Base-by-base conservation (phyloP, 2,329 filamentous ascomycete species). In the Paecilomyces dactylethromorphus region DNA sequence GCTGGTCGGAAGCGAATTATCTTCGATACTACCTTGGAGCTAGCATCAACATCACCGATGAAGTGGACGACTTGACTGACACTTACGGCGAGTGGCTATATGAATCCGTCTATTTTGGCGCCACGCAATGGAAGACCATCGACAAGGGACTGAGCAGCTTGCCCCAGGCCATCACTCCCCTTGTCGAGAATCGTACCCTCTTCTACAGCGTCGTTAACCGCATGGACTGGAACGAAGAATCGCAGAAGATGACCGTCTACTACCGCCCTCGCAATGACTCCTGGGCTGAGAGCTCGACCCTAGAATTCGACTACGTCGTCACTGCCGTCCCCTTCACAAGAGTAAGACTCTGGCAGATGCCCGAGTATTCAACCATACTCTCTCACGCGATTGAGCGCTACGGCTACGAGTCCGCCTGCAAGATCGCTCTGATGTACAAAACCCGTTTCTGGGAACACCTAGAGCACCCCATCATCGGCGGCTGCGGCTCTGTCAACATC, bases 361-460 rank as follows among this genome's bases (percentile, higher is more conserved):
- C 84, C 0, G 68, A 69, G 3, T 83, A 82, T 65, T 79, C 80
- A 31, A 77, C 76, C n/a, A 73, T 82, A 3, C 69, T 83, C 32
- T 70, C 69, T 49, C 78, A 78, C 11, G 80, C 81, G 5, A 82
- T 83, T 64, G 69, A 64, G 24, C 71, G 72, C 1, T 73, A 83
- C 59, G 81, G 82, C 62, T 83, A 83, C 68, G 67, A 75, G 24
- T 78, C 77, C 24, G 72, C 75, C 1, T 83, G 81, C 68, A 83
- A 84, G 69, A 81, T 90, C 0, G 84, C 87, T 0, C 80, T 90
- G 2, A 86, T 88, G 70, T 91, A 88, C 76, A 77, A 82, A 59
- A 84, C 87, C 0, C 84, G 88, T 1, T 84, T 84, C 73, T 84
- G 82, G 82, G 81, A 84, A 61, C 78, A 83, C 59, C 70, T 81